Evolutionary conservation across 805 yeast species (phyloP), one percentile per base, ranked within the genome.

Genomic region (Candida vartiovaarae): DNA sequence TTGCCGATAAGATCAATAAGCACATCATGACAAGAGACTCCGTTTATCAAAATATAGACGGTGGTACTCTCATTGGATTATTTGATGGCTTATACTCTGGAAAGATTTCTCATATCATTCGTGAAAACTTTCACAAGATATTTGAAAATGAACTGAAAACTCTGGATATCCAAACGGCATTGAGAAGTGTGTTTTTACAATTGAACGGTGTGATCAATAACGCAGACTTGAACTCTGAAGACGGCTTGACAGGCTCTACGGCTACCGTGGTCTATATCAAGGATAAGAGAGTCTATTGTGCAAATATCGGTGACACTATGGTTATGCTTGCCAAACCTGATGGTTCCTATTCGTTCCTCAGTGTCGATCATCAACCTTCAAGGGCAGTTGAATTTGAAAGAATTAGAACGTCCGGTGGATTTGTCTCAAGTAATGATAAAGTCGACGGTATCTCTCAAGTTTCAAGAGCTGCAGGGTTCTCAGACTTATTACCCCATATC

Each of bases 401-500:
- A 53, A 86, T 93, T 39, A 72, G 98, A 55, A 84, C 85, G 2
- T 78, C 95, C 25, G 98, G 98, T 42, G 98, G 98, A 2, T 84
- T 75, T 60, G 95, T 93, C 8, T 78, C 86, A 8, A 83, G 85
- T 20, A 84, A 83, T 55, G 96, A 91, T 42, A 81, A 83, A 48
- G 72, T 89, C 37, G 96, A 91, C 61, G 95, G 95, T 34, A 80
- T 78, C 28, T 73, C 87, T 11, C 82, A 80, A 39, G 85, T 89
- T 39, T 86, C 96, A 2, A 75, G 98, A 54, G 95, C 96, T 30
- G 90, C 88, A 42, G 99, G 99, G 0, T 90, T 84, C 59, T 83
- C 84, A 61, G 84, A 84, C 51, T 72, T 83, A 50, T 71, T 89
- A 36, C 96, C 97, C 1, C 95, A 88, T 58, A 78, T 91, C 27